Evolutionary conservation across 1,284 basidiomycete species (phyloP).

Genomic region (Ceratobasidium papillatum): DNA sequence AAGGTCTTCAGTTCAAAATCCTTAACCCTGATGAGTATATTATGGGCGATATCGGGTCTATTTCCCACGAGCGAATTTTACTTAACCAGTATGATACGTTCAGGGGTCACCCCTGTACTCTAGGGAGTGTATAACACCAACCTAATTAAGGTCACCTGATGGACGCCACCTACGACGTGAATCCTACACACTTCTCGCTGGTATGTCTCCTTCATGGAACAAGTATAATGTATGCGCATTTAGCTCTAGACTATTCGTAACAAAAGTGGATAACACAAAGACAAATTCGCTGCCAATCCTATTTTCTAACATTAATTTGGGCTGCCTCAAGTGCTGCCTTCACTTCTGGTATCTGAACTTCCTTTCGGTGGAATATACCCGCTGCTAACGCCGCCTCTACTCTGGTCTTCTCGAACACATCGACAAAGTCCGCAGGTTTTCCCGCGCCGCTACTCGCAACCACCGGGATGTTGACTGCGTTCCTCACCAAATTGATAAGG

Average conservation of each 20-base stretch:
- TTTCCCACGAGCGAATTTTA: too few species aligned
- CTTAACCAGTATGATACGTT: too few species aligned
- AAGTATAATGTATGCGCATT: not conserved
- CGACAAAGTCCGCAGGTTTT: conserved; percentile 79
- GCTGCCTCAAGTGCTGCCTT: conserved; percentile 55
- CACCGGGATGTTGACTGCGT: conserved; percentile 86
- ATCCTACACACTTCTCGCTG: too few species aligned
- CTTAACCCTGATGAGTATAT: too few species aligned
- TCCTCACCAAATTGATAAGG: conserved; percentile 79
- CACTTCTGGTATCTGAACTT: conserved; percentile 79
- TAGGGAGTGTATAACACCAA: not conserved
- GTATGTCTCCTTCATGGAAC: too few species aligned
- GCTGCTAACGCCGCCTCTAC: conserved; percentile 96
- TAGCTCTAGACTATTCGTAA: not conserved
- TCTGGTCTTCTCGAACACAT: conserved; percentile 80
- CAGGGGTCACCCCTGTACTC: not conserved
- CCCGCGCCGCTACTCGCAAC: conserved; percentile 97
- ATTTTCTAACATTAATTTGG: conserved; percentile 30
- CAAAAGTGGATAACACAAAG: not conserved
- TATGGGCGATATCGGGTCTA: too few species aligned
- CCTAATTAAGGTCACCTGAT: not conserved
- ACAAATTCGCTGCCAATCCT: not conserved
- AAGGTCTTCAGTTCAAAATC: too few species aligned
- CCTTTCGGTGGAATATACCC: conserved; percentile 94
- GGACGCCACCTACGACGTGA: too few species aligned